phyloP scores from a whole-genome alignment of 192 early-diverging fungal species.

The Coemansia sp. region DNA sequence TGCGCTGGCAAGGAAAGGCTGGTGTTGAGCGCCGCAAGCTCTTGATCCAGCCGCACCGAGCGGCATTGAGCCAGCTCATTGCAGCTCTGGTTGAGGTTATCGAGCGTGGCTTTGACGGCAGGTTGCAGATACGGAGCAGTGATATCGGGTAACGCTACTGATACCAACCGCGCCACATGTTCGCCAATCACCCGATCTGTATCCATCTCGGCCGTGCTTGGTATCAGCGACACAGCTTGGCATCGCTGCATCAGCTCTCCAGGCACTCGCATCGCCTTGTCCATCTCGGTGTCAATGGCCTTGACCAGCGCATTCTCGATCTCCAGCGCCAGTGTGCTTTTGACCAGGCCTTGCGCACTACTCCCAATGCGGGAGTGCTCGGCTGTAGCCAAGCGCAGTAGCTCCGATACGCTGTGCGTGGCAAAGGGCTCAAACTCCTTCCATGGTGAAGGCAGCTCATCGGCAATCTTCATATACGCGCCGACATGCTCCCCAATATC shows the following conservation, averaged over 20 bases:
- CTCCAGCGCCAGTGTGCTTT: slow-evolving; percentile 5
- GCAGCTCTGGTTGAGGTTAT: slow-evolving; percentile 12
- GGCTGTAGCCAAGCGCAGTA: slow-evolving; percentile 10
- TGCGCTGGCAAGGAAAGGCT: slow-evolving; percentile 4
- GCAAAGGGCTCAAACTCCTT: slow-evolving; percentile 42
- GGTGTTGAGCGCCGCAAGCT: slow-evolving; percentile 6
- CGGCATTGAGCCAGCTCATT: slow-evolving; percentile 18
- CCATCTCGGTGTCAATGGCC: slow-evolving; percentile 14
- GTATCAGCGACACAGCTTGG: background rate
- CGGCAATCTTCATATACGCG: slow-evolving; percentile 6
- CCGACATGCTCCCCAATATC: slow-evolving; percentile 7
- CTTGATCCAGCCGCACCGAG: background rate
- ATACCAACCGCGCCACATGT: background rate
- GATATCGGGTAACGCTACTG: background rate
- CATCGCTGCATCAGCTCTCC: slow-evolving; percentile 9
- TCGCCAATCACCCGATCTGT: slow-evolving; percentile 1
- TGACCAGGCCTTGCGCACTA: background rate
- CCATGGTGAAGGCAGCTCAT: slow-evolving; percentile 41
- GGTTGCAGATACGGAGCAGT: background rate
- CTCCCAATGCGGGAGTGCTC: slow-evolving; percentile 25
- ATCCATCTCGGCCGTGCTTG: background rate
- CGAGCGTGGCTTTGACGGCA: slow-evolving; percentile 7
- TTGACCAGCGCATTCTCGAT: slow-evolving; percentile 15
- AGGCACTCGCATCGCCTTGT: background rate
- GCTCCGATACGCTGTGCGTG: slow-evolving; percentile 12